phyloP scores from a whole-genome alignment of 768 basidiomycete genomes.

The Leccinum broughii region DNA sequence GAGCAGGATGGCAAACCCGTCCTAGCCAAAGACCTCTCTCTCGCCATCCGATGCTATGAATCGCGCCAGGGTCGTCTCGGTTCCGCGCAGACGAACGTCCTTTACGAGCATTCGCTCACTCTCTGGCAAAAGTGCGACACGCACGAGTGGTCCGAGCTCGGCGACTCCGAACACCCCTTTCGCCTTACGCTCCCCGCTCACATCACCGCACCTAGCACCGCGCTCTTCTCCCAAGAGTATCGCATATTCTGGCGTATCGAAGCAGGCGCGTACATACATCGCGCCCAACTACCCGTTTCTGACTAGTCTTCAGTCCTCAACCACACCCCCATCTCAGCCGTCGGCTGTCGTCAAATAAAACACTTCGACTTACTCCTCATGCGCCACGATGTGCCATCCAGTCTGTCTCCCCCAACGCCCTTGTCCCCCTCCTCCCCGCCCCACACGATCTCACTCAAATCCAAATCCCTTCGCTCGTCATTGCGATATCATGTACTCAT shows the following conservation, averaged over 20 bases:
- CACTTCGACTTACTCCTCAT: constrained; percentile 72
- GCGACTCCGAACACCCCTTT: constrained; percentile 69
- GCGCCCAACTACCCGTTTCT: constrained; percentile 13
- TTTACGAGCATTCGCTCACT: constrained; percentile 64
- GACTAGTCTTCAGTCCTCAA: constrained; percentile 53
- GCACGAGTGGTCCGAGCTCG: constrained; percentile 60
- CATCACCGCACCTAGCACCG: constrained; percentile 65
- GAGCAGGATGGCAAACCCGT: constrained; percentile 72
- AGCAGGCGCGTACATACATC: constrained; percentile 55
- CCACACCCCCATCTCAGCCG: constrained; percentile 61
- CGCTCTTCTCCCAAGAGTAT: constrained; percentile 70
- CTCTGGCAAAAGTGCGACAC: constrained; percentile 68
- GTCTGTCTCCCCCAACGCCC: constrained; percentile 37
- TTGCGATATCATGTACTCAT: constrained; percentile 60
- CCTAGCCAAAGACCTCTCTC: constrained; percentile 61
- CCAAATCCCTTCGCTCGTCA: constrained; percentile 55
- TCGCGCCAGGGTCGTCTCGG: constrained; percentile 64
- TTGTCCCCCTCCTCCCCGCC: constrained; percentile 38
- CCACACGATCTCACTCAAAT: constrained; percentile 42
- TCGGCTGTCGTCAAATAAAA: constrained; percentile 68
- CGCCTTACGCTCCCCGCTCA: constrained; percentile 65
- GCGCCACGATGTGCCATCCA: constrained; percentile 62
- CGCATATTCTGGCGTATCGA: constrained; percentile 82
- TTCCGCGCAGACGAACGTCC: constrained; percentile 56
- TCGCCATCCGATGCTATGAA: constrained; percentile 86